These are phyloP conservation scores for Terfezia claveryi DNA, from an alignment of 495 filamentous ascomycete genomes.

Conservation along the genomic window DNA sequence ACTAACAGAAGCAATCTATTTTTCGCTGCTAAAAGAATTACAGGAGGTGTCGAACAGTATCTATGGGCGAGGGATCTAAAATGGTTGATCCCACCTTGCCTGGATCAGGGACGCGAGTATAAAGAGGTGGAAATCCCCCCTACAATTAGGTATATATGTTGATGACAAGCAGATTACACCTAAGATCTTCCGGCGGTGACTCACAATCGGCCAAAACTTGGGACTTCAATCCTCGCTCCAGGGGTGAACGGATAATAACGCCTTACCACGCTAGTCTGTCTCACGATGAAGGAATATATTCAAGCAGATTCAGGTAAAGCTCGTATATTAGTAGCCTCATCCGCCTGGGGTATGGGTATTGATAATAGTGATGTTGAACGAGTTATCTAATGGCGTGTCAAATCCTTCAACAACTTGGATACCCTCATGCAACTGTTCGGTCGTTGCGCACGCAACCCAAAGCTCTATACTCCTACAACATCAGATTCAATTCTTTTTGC, in stretches of 20 bases:
- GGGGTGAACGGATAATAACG: neutral
- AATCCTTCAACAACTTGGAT: neutral
- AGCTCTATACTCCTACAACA: no score
- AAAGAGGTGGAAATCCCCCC: neutral
- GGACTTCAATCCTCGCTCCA: neutral
- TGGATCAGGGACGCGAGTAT: neutral
- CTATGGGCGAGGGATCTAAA: no score
- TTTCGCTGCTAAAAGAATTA: no score
- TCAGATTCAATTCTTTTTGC: no score
- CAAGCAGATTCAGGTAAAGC: neutral
- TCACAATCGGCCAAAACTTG: neutral
- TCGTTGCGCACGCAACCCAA: no score
- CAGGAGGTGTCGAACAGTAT: no score
- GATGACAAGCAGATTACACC: neutral
- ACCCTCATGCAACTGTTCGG: no score
- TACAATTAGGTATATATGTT: neutral
- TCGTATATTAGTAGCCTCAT: neutral
- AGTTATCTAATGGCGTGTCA: neutral
- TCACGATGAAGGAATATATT: neutral
- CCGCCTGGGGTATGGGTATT: neutral
- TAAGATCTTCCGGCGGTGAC: neutral
- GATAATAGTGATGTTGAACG: neutral
- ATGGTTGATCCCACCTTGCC: no score
- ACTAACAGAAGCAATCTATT: no score
- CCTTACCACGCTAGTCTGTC: neutral